Conservation (phyloP, 31 red algal genomes). For the Odonthalia washingtoniensis region DNA sequence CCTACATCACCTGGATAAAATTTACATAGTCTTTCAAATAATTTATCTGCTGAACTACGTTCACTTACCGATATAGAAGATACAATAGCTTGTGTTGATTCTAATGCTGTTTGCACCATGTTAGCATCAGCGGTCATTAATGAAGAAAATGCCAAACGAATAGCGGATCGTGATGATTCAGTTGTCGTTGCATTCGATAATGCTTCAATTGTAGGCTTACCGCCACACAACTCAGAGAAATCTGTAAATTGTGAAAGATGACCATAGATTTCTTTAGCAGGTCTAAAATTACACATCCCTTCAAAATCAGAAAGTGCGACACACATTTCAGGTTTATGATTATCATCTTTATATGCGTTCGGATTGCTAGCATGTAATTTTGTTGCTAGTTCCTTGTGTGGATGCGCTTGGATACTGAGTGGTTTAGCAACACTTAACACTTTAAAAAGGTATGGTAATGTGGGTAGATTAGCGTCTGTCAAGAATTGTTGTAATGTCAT, state of each 20-base stretch:
- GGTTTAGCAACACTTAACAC: slow-evolving; percentile 85
- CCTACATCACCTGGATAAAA: slow-evolving; percentile 90
- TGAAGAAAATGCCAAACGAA: slow-evolving; percentile 59
- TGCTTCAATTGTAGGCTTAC: neutral
- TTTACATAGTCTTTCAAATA: slow-evolving; percentile 67
- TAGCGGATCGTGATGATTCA: slow-evolving; percentile 9
- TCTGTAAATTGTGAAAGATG: slow-evolving; percentile 44
- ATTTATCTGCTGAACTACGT: slow-evolving; percentile 41
- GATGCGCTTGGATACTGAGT: slow-evolving; percentile 97
- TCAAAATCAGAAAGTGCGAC: slow-evolving; percentile 85
- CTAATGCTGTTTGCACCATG: slow-evolving; percentile 24
- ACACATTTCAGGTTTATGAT: slow-evolving; percentile 97
- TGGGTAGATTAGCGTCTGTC: neutral
- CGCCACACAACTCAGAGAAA: slow-evolving; percentile 57
- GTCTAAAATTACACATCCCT: slow-evolving; percentile 88
- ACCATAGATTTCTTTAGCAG: slow-evolving; percentile 59
- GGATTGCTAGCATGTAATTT: slow-evolving; percentile 70
- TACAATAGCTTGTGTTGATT: slow-evolving; percentile 1
- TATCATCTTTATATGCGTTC: slow-evolving; percentile 83
- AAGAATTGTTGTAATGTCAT: slow-evolving; percentile 34
- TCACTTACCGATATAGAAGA: neutral
- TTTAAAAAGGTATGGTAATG: slow-evolving; percentile 90
- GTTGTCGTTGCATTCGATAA: slow-evolving; percentile 1
- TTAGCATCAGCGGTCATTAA: slow-evolving; percentile 55
- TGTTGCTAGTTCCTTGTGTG: slow-evolving; percentile 61